These are phyloP conservation scores for Kwoniella newhampshirensis DNA, from an alignment of 768 basidiomycete species.

Conservation along the genomic window DNA sequence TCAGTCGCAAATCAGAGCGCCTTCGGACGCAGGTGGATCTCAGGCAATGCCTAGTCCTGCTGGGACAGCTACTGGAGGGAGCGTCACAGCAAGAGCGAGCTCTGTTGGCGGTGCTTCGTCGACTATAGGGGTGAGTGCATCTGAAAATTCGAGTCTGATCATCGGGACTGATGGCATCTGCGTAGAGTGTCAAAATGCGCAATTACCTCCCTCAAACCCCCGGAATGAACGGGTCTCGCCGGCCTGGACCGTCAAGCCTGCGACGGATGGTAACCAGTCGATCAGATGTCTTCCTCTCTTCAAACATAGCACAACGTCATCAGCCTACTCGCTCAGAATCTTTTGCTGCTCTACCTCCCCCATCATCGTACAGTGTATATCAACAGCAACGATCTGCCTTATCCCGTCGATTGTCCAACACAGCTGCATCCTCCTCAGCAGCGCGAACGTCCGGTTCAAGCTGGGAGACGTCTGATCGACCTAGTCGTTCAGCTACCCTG, in stretches of 20 bases:
- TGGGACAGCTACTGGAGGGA: slow-evolving; percentile 41
- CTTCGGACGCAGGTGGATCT: slow-evolving; percentile 51
- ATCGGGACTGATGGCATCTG: neutral
- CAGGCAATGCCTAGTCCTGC: slow-evolving; percentile 45
- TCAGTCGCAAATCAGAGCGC: slow-evolving; percentile 69
- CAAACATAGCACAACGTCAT: slow-evolving; percentile 5
- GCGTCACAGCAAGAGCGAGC: slow-evolving; percentile 49
- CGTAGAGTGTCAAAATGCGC: slow-evolving; percentile 26
- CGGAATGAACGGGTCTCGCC: slow-evolving; percentile 3
- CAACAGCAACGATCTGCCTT: slow-evolving; percentile 9
- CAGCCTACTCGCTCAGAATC: slow-evolving; percentile 17
- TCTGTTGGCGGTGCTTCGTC: slow-evolving; percentile 45
- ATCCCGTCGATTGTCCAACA: slow-evolving; percentile 15
- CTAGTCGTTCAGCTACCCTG: slow-evolving; percentile 20
- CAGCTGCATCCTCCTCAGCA: slow-evolving; percentile 20
- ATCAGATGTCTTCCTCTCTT: slow-evolving; percentile 40
- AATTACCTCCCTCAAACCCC: slow-evolving; percentile 14
- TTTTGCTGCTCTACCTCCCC: slow-evolving; percentile 14
- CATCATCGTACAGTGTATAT: slow-evolving; percentile 2
- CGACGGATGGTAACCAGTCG: slow-evolving; percentile 40
- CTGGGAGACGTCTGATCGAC: slow-evolving; percentile 16
- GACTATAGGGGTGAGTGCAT: slow-evolving; percentile 46
- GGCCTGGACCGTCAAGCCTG: slow-evolving; percentile 37
- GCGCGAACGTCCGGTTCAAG: slow-evolving; percentile 22
- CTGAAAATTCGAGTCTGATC: neutral